Evolutionary conservation across 352 stramenopile species (phyloP), one percentile per base, ranked within the genome.

Genomic region (Pythium aquatile): DNA sequence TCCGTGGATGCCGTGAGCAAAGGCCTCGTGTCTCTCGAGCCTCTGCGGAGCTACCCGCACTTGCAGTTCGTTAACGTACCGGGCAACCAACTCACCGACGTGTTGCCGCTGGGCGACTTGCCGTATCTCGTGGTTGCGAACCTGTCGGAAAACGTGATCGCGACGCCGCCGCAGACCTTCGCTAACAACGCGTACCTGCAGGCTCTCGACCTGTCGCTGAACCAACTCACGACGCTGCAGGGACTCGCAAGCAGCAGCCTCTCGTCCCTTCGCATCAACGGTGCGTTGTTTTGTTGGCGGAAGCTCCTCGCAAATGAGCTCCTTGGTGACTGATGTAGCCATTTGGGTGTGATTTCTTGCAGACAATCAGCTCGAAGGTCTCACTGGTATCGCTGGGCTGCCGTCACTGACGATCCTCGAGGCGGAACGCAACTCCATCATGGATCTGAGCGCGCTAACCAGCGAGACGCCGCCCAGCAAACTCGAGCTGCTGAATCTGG

Each of bases 11-110:
- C 87, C 16, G 71, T 85, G 29, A 83, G 59, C 66, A 88, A 87
- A 67, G 70, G 62, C 7, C 67, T 93, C 59, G 59, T 69, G 46
- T 82, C 33, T 40, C 65, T 94, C 24, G 81, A 85, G 8, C 69
- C 79, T 17, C 85, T 92, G 44, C 73, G 70, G 28, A 74, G 66
- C 63, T 94, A 90, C 57, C 61, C 67, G 55, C 82, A 92, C 49
- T 63, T 94, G 44, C 81, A 83, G 37, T 91, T 85, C 53, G 78
- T 91, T 26, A 90, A 92, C 56, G 58, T 90, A 11, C 66, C 83
- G 16, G 76, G 78, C 54, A 94, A 94, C 66, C 74, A 87, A 44
- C 83, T 94, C 44, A 29, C 46, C 9, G 81, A 94, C 46, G 70
- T 73, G 1, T 47, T 72, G 10, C 75, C 78, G 4, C 68, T 94